Evolutionary conservation across 1,284 basidiomycete genomes (phyloP).

Genomic region (Kalmanozyma brasiliensis): DNA sequence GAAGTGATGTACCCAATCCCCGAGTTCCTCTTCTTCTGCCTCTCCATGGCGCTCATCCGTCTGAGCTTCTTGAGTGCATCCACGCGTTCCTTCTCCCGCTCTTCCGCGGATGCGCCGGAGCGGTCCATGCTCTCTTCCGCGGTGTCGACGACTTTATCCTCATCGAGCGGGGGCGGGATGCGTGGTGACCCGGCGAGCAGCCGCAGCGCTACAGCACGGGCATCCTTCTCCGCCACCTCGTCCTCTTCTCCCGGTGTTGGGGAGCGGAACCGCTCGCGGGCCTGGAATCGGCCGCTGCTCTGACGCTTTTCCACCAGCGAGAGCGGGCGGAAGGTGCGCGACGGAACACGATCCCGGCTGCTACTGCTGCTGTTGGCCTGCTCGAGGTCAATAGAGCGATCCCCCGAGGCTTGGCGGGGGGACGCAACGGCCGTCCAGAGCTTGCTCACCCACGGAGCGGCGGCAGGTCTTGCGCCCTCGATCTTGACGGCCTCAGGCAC

Average conservation of each 20-base stretch:
- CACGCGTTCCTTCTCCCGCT: constrained; percentile 39
- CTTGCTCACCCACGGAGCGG: constrained; percentile 40
- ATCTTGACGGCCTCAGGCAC: constrained; percentile 24
- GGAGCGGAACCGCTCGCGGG: constrained; percentile 24
- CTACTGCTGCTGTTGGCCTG: constrained; percentile 17
- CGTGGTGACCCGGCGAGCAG: constrained; percentile 34
- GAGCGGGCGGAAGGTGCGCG: constrained; percentile 32
- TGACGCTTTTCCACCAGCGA: constrained; percentile 40
- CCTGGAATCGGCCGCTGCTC: constrained; percentile 26
- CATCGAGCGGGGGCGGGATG: constrained; percentile 11
- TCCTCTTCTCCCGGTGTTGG: constrained; percentile 40
- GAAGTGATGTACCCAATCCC: constrained; percentile 48
- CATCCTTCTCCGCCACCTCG: constrained; percentile 39
- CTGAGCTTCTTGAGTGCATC: constrained; percentile 42
- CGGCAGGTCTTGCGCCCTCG: constrained; percentile 3
- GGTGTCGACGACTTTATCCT: not conserved
- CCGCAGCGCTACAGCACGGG: constrained; percentile 36
- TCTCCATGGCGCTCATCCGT: constrained; percentile 42
- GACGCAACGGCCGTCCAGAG: constrained; percentile 38
- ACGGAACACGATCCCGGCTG: too few species aligned
- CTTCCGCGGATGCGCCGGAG: constrained; percentile 35
- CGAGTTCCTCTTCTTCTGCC: constrained; percentile 43
- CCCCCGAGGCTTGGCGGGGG: constrained; percentile 18
- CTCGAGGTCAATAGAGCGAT: constrained; percentile 33
- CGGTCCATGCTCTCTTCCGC: constrained; percentile 5